These are phyloP conservation scores for Xylaria nigripes DNA, from an alignment of 495 filamentous ascomycete genomes.

Conservation along the genomic window DNA sequence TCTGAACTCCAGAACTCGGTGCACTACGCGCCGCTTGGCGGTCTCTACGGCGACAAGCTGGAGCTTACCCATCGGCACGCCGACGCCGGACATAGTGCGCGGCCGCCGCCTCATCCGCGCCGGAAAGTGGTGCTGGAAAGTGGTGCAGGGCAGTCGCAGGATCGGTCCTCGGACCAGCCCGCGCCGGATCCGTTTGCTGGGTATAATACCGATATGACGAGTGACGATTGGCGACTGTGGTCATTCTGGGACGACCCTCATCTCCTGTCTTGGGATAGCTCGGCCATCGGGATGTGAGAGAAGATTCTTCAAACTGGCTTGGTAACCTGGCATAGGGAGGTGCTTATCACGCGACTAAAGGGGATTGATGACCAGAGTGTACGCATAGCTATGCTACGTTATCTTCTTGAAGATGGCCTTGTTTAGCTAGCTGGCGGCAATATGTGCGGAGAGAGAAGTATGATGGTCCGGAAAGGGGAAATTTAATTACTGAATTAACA, in stretches of 20 bases:
- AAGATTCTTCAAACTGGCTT: too few relatives aligned
- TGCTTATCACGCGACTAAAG: too few relatives aligned
- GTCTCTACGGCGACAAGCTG: not conserved
- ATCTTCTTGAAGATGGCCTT: too few relatives aligned
- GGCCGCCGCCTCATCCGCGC: not conserved
- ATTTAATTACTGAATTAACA: too few relatives aligned
- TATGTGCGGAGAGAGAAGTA: too few relatives aligned
- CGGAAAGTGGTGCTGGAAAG: not conserved
- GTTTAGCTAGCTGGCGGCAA: too few relatives aligned
- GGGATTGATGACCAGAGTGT: too few relatives aligned
- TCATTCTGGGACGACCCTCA: slow-evolving; percentile 6
- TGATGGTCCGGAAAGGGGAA: too few relatives aligned
- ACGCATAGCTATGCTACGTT: too few relatives aligned
- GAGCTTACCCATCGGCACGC: not conserved
- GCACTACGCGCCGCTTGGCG: not conserved
- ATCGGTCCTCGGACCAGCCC: not conserved
- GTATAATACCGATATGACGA: not conserved
- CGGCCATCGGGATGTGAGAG: not conserved
- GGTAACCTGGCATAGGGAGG: too few relatives aligned
- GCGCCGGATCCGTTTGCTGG: not conserved
- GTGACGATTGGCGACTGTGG: slow-evolving; percentile 5
- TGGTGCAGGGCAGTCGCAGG: not conserved
- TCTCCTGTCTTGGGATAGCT: slow-evolving; percentile 2
- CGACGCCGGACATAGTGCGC: not conserved
- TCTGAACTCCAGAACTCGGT: slow-evolving; percentile 2